Conservation (phyloP, 1,139 yeast genomes). For the Candida tunisiensis region DNA sequence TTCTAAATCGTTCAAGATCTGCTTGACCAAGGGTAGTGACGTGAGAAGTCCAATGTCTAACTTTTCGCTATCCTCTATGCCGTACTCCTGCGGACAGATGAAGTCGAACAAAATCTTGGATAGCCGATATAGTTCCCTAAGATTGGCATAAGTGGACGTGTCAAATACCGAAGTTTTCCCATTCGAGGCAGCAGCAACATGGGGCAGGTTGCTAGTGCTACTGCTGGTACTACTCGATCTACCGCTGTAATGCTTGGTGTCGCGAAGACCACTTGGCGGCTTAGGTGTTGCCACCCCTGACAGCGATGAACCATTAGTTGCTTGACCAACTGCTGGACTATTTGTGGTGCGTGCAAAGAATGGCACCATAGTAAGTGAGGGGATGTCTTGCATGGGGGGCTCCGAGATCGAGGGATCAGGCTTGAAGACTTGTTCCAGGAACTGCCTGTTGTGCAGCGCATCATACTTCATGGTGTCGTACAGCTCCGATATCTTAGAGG, state of each 20-base stretch:
- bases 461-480: slow-evolving; percentile 98
- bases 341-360: not conserved
- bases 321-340: too few relatives aligned
- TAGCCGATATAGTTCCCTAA: slow-evolving; percentile 75
- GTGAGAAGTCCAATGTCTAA: slow-evolving; percentile 91
- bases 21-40: slow-evolving; percentile 84
- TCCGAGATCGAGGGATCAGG: slow-evolving; percentile 32
- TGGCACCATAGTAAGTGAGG: slow-evolving; percentile 13
- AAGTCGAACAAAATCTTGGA: slow-evolving; percentile 93
- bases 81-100: slow-evolving; percentile 97
- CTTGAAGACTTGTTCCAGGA: slow-evolving; percentile 66
- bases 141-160: slow-evolving; percentile 58
- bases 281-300: not conserved
- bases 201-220: too few relatives aligned
- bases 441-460: slow-evolving; percentile 87
- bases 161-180: slow-evolving; percentile 52
- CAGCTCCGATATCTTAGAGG: slow-evolving; percentile 88
- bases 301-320: not conserved
- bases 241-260: not conserved
- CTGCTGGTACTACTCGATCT: too few relatives aligned
- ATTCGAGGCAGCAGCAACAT: not conserved
- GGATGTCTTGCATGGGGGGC: slow-evolving; percentile 24
- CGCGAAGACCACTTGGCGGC: too few relatives aligned
- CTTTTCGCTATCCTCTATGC: slow-evolving; percentile 90
- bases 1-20: slow-evolving; percentile 65